These are phyloP conservation scores for Vitis rotundifolia DNA, from an alignment of 164 flowering plant species.

Conservation along the genomic window DNA sequence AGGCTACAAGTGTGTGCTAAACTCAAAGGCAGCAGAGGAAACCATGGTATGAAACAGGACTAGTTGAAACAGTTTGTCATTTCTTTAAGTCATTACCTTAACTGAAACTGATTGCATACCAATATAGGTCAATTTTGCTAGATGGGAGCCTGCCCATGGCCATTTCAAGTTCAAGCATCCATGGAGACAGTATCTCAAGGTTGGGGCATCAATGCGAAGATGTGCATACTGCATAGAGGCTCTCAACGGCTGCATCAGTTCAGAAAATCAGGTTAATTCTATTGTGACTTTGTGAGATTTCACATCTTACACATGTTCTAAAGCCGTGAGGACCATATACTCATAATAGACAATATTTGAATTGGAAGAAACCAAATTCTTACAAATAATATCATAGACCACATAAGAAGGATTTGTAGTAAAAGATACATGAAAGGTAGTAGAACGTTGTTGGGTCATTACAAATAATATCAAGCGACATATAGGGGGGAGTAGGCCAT, in stretches of 20 bases:
- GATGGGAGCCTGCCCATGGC: slow-evolving; percentile 94
- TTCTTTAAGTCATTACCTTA: background rate
- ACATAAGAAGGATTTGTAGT: too few species aligned
- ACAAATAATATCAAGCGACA: too few species aligned
- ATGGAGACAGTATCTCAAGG: slow-evolving; percentile 76
- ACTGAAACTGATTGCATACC: background rate
- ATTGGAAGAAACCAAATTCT: too few species aligned
- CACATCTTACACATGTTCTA: too few species aligned
- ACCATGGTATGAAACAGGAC: slow-evolving; percentile 42
- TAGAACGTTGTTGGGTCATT: too few species aligned
- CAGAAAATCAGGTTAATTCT: slow-evolving; percentile 49
- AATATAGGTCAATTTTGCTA: slow-evolving; percentile 71
- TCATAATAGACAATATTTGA: too few species aligned
- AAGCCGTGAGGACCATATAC: too few species aligned
- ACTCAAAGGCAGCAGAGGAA: slow-evolving; percentile 71
- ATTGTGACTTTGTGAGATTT: too few species aligned
- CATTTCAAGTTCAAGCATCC: slow-evolving; percentile 69
- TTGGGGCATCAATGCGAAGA: slow-evolving; percentile 52
- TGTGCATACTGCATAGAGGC: slow-evolving; percentile 76
- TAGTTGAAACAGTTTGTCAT: background rate
- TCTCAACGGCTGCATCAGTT: slow-evolving; percentile 51
- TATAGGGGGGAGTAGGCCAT: too few species aligned
- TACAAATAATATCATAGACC: too few species aligned
- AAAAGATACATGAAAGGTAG: too few species aligned
- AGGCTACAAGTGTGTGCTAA: slow-evolving; percentile 65